Evolutionary conservation across 371 early-diverging fungal species (phyloP), one percentile per base, ranked within the genome.

Genomic region (Mortierella sp.): DNA sequence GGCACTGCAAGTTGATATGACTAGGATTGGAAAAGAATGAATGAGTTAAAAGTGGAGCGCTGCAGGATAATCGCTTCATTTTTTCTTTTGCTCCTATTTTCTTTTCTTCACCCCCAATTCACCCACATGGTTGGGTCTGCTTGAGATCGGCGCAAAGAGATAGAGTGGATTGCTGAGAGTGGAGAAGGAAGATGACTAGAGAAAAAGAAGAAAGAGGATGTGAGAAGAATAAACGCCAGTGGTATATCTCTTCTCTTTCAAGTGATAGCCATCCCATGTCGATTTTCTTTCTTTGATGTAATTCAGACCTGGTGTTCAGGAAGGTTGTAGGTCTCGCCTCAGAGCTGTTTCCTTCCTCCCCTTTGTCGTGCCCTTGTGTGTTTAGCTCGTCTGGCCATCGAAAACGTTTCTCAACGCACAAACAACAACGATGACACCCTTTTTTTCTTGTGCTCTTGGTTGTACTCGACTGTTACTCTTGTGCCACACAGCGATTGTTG

Each of bases 111-210:
- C 24, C n/a, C 34, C 8, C 34, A 34, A 24, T 65, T 21, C 42
- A 38, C 68, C 68, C 38, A 8, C 68, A 65, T 65, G 68, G 68
- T 65, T 65, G 8, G 38, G 68, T 38, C 68, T 65, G 68, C 68
- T 65, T 21, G 42, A 65, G 68, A 65, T 65, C 42, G 24, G 2
- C 2, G 16, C 63, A 34, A 14, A 65, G 1, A 31, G 63, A n/a
- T n/a, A 13, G 19, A 10, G 21, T 60, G 31, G 9, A 31, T 26
- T 19, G 14, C 24, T 42, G 68, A 38, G 38, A 38, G 42, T 38
- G 68, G 38, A 24, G 68, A 38, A 65, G 10, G 31, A 31, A 31
- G 16, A 31, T 38, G n/a, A 13, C n/a, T 8, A 19, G 8, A 19
- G 19, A 21, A n/a, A 55, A 1, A 1, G 3, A 52, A 21, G 24